Percentiles rank a stretch among this genome's conserved stretches.
These are phyloP conservation scores for Penicillium sclerotiorum DNA, from an alignment of 2,329 filamentous ascomycete genomes.

Conservation along the genomic window DNA sequence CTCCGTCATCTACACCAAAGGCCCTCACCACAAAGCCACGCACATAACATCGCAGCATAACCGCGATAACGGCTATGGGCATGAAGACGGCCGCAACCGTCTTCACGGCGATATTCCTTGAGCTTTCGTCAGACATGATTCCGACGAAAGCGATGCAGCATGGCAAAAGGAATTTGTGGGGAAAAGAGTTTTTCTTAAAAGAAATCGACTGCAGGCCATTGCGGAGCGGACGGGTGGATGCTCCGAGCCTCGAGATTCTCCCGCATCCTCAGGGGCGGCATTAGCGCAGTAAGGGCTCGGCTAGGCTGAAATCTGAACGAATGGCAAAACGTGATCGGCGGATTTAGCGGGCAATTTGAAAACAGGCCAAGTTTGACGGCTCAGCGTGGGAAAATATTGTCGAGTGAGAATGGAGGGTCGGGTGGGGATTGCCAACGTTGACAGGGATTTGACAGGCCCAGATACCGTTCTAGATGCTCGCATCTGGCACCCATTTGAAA, in stretches of 20 bases:
- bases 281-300: slow-evolving; percentile 3
- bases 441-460: no score
- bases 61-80: slow-evolving; percentile 29
- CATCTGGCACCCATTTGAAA: no score
- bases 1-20: slow-evolving; percentile 37
- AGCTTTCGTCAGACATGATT: slow-evolving; percentile 21
- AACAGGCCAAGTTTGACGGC: no score
- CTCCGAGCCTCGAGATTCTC: neutral
- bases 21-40: slow-evolving; percentile 33
- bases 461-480: no score
- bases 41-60: slow-evolving; percentile 36
- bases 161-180: slow-evolving; percentile 2
- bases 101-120: slow-evolving; percentile 27
- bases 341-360: no score
- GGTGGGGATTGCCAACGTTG: no score
- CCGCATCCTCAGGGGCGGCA: slow-evolving; percentile 10
- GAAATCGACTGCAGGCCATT: neutral
- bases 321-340: slow-evolving; percentile 5
- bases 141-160: slow-evolving; percentile 1
- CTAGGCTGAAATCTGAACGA: neutral
- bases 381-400: no score
- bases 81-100: slow-evolving; percentile 32
- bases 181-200: slow-evolving; percentile 4
- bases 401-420: no score
- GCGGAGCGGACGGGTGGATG: slow-evolving; percentile 1